Percentiles rank a stretch among this genome's conserved stretches.
phyloP scores from a whole-genome alignment of 306 rosid species.

The Leucaena leucocephala region DNA sequence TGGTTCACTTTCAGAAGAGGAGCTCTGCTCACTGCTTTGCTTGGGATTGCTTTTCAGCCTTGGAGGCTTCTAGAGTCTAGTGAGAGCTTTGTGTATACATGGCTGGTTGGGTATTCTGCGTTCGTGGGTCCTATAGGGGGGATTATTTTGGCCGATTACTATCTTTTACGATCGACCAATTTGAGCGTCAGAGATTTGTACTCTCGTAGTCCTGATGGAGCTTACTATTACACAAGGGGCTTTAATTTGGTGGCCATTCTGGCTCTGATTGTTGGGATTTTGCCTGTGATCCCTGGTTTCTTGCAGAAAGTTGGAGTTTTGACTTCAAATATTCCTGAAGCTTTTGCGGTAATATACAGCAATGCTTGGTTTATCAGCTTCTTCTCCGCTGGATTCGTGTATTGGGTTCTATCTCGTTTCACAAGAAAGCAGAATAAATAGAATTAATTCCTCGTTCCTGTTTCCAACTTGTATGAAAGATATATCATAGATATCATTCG shows the following conservation, averaged over 20 bases:
- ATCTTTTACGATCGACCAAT: slow-evolving; percentile 47
- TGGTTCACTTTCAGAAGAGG: slow-evolving; percentile 75
- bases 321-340: slow-evolving; percentile 43
- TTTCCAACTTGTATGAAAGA: slow-evolving; percentile 8
- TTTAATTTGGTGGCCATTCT: slow-evolving; percentile 71
- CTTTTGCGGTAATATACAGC: slow-evolving; percentile 62
- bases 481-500: background rate
- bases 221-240: slow-evolving; percentile 64
- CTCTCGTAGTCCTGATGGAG: slow-evolving; percentile 62
- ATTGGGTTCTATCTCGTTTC: slow-evolving; percentile 64
- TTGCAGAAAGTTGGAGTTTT: slow-evolving; percentile 66
- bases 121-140: slow-evolving; percentile 87
- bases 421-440: slow-evolving; percentile 34
- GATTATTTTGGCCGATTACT: slow-evolving; percentile 73
- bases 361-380: slow-evolving; percentile 93
- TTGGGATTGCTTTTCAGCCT: slow-evolving; percentile 88
- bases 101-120: slow-evolving; percentile 94
- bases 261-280: slow-evolving; percentile 68
- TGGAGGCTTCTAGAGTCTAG: slow-evolving; percentile 92
- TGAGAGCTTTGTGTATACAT: slow-evolving; percentile 87
- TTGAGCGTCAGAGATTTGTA: slow-evolving; percentile 67
- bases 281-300: slow-evolving; percentile 86
- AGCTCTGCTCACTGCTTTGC: slow-evolving; percentile 67
- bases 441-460: background rate
- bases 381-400: slow-evolving; percentile 71